Evolutionary conservation across 805 yeast genomes (phyloP).

Genomic region (Monosporozyma solicola): DNA sequence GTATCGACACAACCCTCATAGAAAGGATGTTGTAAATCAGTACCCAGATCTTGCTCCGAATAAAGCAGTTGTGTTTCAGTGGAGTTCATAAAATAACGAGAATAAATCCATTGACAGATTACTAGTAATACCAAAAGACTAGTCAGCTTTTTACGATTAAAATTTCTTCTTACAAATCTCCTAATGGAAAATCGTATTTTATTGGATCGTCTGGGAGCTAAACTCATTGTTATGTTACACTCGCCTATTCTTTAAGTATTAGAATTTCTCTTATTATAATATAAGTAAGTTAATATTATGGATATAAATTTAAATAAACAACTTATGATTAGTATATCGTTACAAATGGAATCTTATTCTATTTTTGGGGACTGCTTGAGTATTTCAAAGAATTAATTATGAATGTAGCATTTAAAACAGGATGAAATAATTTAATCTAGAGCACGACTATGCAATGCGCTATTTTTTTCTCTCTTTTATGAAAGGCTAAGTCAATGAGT

Average conservation of each 20-base stretch:
- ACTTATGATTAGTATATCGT: neutral
- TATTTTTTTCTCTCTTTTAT: neutral
- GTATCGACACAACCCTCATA: slow-evolving; percentile 48
- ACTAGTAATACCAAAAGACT: neutral
- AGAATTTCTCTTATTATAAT: neutral
- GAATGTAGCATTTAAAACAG: neutral
- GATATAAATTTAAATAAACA: neutral
- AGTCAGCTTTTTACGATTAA: neutral
- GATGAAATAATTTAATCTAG: neutral
- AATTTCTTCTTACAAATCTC: neutral
- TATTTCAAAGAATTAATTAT: neutral
- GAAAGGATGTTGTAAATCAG: slow-evolving; percentile 38
- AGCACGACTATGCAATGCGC: neutral
- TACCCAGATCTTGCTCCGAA: slow-evolving; percentile 12
- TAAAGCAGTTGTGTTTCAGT: neutral
- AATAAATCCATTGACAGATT: neutral
- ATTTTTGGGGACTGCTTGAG: neutral
- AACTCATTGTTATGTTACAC: neutral
- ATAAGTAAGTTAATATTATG: neutral
- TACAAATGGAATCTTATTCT: neutral
- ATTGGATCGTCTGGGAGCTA: neutral
- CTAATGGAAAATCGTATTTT: neutral
- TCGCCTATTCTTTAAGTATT: neutral
- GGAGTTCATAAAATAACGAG: neutral
- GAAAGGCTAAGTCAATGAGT: neutral